Evolutionary conservation across 2,329 filamentous ascomycete species (phyloP), one percentile per base, ranked within the genome.

Genomic region (Xylaria sp.): DNA sequence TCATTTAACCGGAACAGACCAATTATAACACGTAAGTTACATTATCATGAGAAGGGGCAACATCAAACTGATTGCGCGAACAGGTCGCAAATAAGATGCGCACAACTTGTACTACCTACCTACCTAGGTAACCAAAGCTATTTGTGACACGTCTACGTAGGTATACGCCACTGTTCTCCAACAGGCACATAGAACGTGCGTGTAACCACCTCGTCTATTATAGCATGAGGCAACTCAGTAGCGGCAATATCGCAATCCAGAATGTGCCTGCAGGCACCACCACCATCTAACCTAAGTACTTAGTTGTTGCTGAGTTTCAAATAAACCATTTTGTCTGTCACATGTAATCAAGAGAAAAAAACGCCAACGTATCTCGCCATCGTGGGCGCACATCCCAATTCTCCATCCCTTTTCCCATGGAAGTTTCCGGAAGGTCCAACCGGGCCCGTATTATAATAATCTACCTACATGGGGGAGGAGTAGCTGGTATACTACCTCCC

Each of bases 371-470:
- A 38, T 53, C 15, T 31, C 26, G 31, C 49, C 26, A 53, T 53
- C 49, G 13, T 53, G 17, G 49, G 26, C 49, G 49, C 49, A 33
- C 10, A 33, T 53, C 15, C 17, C 46, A 53, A 28, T 51, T 49
- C 31, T 49, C 46, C 44, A 56, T 53, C 23, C 28, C 2, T 13
- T n/a, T 6, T 60, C 26, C 40, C 40, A 42, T 36, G 46, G 64
- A 66, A 66, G 59, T 59, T 57, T 66, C 59, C 59, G 54, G 59
- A 66, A 66, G 31, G 11, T 33, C 58, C 49, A 56, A 33, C 58
- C n/a, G 6, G 59, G 46, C 59, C 64, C 64, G 53, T 40, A 40
- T 13, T 40, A 40, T 20, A 26, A 26, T 26, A 28, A 33, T 17
- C 7, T 49, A 51, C 49, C n/a, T n/a, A 23, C 23, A 23, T 23